Conservation (phyloP, 192 early-diverging fungal species). For the Ambispora gerdemannii region DNA sequence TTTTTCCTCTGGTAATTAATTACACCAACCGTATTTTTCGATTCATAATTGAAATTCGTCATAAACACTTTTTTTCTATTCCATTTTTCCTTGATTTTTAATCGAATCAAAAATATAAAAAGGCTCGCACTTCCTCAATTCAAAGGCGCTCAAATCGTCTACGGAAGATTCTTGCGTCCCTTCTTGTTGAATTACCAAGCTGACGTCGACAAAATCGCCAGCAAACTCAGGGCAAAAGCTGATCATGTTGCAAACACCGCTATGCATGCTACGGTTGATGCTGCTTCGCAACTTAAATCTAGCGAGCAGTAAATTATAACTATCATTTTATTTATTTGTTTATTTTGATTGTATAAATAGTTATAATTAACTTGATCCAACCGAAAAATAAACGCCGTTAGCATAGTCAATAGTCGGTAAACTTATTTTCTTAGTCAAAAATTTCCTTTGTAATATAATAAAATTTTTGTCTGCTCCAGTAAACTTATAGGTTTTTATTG, state of each 20-base stretch:
- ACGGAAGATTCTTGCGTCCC: slow-evolving; percentile 71
- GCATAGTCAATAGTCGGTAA: too few species aligned
- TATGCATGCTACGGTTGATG: slow-evolving; percentile 23
- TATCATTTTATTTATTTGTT: too few species aligned
- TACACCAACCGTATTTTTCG: slow-evolving; percentile 39
- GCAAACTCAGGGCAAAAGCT: slow-evolving; percentile 42
- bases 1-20: slow-evolving; percentile 83
- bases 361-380: too few species aligned
- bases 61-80: not conserved
- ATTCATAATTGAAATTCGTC: not conserved
- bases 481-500: too few species aligned
- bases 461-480: too few species aligned
- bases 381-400: too few species aligned
- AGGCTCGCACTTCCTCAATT: slow-evolving; percentile 26
- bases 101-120: not conserved
- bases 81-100: slow-evolving; percentile 17
- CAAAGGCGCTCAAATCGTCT: slow-evolving; percentile 80
- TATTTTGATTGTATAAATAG: too few species aligned
- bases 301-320: too few species aligned
- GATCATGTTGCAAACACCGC: slow-evolving; percentile 38
- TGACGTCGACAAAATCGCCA: slow-evolving; percentile 41
- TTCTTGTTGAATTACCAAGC: slow-evolving; percentile 55
- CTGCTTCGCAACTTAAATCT: too few species aligned
- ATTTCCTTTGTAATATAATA: too few species aligned
- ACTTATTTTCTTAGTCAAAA: too few species aligned